Percentiles rank a stretch among this genome's conserved stretches.
Conservation (phyloP, 2,329 filamentous ascomycete species). For the Emericellopsis cladophorae region DNA sequence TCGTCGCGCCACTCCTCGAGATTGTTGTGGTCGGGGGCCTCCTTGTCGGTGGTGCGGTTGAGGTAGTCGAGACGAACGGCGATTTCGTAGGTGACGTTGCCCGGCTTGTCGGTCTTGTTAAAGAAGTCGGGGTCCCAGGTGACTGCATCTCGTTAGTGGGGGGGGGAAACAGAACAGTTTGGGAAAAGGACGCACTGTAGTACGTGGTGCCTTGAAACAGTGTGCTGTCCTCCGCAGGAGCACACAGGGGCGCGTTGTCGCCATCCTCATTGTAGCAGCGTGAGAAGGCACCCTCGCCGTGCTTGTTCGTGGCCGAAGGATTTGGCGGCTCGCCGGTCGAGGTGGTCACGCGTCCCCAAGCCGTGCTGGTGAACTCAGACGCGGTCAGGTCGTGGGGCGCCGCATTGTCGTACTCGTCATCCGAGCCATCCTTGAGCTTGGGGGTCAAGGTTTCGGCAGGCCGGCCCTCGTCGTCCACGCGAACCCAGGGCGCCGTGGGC, state of each 20-base stretch:
- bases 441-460: conserved; percentile 36
- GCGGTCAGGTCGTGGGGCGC: conserved; percentile 35
- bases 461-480: conserved; percentile 31
- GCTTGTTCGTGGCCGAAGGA: conserved; percentile 26
- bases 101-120: conserved; percentile 16
- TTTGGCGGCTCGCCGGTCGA: conserved; percentile 29
- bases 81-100: conserved; percentile 17
- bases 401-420: conserved; percentile 24
- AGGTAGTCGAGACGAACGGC: conserved; percentile 26
- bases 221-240: conserved; percentile 27
- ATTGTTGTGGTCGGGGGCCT: conserved; percentile 17
- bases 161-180: too few species aligned
- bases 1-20: conserved; percentile 15
- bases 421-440: conserved; percentile 27
- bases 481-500: conserved; percentile 37
- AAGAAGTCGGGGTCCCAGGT: conserved; percentile 44
- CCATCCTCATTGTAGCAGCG: conserved; percentile 35
- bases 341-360: conserved; percentile 22
- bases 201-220: conserved; percentile 33
- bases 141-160: conserved; percentile 20
- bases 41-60: conserved; percentile 21
- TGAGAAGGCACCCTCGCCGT: conserved; percentile 33
- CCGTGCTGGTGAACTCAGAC: conserved; percentile 23
- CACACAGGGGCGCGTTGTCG: conserved; percentile 36
- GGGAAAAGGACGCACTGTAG: conserved; percentile 27